Percentiles rank a stretch among this genome's conserved stretches.
These are phyloP conservation scores for Fragilariopsis cylindrus DNA, from an alignment of 108 stramenopile genomes.

Conservation along the genomic window DNA sequence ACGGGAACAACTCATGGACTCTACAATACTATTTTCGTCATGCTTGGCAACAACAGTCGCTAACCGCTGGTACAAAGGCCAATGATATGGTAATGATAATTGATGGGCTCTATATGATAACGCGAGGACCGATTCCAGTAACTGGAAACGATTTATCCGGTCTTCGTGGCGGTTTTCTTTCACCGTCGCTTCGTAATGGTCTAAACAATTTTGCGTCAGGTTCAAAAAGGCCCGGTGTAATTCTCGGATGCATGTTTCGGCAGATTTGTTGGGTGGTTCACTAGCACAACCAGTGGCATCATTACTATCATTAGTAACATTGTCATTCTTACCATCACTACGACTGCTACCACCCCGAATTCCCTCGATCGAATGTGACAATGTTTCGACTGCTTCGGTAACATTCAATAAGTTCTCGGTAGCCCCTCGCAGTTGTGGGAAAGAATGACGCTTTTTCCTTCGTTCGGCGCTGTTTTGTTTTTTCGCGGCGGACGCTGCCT, in stretches of 20 bases:
- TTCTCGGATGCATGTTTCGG: constrained; percentile 2
- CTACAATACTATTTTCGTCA: neutral
- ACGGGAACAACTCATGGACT: neutral
- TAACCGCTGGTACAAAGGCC: constrained; percentile 18
- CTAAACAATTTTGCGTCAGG: constrained; percentile 4
- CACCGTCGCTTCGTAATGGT: neutral
- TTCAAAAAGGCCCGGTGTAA: constrained; percentile 9
- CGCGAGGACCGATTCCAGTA: neutral
- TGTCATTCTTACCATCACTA: no score
- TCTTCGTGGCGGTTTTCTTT: neutral
- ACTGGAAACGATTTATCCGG: neutral
- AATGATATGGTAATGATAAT: neutral
- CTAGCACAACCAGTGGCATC: neutral
- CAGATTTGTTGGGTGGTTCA: neutral
- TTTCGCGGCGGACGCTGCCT: constrained; percentile 5
- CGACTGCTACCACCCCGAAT: neutral
- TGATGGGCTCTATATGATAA: constrained; percentile 4
- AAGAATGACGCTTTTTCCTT: neutral
- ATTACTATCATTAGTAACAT: no score
- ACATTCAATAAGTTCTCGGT: neutral
- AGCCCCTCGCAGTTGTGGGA: constrained; percentile 8
- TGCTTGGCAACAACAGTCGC: constrained; percentile 15
- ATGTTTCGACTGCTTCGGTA: neutral
- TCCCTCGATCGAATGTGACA: neutral
- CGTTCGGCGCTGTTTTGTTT: neutral